Conservation (phyloP, 306 rosid species). For the Rosa lucieae region DNA sequence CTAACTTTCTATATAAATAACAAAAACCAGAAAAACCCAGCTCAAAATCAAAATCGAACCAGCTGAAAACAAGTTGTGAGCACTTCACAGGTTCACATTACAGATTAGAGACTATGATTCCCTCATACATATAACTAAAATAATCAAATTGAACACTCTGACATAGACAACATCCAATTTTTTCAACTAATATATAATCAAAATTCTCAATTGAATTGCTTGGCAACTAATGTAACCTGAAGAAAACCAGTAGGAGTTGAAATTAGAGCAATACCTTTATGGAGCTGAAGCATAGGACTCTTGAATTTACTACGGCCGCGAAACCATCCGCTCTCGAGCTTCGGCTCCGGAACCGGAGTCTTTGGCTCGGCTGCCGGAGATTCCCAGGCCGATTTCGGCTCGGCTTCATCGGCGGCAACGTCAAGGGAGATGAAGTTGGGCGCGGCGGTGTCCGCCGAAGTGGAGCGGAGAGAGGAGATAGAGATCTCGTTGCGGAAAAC, state of each 20-base stretch:
- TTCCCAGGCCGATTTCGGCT: slow-evolving; percentile 7
- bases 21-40: not conserved
- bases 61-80: not conserved
- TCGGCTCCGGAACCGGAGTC: slow-evolving; percentile 54
- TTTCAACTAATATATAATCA: not conserved
- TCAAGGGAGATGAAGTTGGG: slow-evolving; percentile 77
- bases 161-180: not conserved
- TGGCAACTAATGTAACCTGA: not conserved
- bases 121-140: not conserved
- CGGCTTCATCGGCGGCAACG: slow-evolving; percentile 37
- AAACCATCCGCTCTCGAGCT: slow-evolving; percentile 83
- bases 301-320: slow-evolving; percentile 65
- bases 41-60: not conserved
- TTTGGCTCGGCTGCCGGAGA: slow-evolving; percentile 37
- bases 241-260: not conserved
- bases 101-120: not conserved
- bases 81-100: not conserved
- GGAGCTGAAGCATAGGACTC: slow-evolving; percentile 96
- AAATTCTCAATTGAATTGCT: not conserved
- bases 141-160: not conserved
- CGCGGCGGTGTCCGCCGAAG: slow-evolving; percentile 36
- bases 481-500: slow-evolving; percentile 78
- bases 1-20: not conserved
- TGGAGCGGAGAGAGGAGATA: slow-evolving; percentile 38
- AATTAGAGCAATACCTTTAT: slow-evolving; percentile 57